Conservation (phyloP, 2,329 filamentous ascomycete genomes). For the Trichophyton equinum region DNA sequence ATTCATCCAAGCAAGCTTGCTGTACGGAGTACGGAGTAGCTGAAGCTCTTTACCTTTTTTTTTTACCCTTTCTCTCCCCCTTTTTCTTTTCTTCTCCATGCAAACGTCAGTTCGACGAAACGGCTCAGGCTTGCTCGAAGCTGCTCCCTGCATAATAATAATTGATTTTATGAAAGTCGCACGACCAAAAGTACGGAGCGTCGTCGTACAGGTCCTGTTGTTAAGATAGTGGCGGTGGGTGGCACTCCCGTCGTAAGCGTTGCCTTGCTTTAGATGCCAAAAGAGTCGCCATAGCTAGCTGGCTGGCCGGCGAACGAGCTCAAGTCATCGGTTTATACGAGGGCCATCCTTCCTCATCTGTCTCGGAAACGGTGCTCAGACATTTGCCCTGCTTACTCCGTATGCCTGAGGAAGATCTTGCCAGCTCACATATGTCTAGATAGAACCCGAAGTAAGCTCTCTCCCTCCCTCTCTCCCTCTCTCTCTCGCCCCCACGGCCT, state of each 20-base stretch:
- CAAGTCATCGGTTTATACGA: neutral
- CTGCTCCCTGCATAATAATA: neutral
- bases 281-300: neutral
- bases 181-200: neutral
- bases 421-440: too few species aligned
- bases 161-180: neutral
- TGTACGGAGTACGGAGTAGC: too few species aligned
- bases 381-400: neutral
- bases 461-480: neutral
- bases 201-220: neutral
- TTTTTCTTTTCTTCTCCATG: neutral
- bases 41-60: neutral
- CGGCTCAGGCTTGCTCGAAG: neutral
- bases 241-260: neutral
- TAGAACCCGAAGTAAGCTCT: neutral
- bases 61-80: too few species aligned
- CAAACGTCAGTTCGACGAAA: neutral
- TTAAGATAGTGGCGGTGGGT: constrained; percentile 1
- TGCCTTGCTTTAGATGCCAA: neutral
- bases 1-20: too few species aligned
- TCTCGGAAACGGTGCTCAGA: neutral
- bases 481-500: neutral
- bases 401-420: too few species aligned
- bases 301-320: too few species aligned
- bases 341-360: neutral